These are phyloP conservation scores for Colletotrichum neosansevieriae DNA, from an alignment of 2,329 filamentous ascomycete species.

Conservation along the genomic window DNA sequence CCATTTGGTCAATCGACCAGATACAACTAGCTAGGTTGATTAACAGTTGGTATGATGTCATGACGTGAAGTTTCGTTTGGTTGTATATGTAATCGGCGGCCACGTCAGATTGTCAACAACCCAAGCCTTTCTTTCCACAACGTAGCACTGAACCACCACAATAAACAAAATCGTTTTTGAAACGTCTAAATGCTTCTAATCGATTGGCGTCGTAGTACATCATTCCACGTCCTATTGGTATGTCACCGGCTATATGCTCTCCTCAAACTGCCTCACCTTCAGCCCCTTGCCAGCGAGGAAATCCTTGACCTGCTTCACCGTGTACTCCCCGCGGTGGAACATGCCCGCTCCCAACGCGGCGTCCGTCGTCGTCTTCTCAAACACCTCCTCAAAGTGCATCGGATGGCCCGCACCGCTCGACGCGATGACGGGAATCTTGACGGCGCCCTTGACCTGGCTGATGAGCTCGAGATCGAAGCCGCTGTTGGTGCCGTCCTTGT, in stretches of 20 bases:
- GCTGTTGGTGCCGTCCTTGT: slow-evolving; percentile 93
- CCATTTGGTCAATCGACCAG: background rate
- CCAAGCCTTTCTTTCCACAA: slow-evolving; percentile 31
- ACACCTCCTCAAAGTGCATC: slow-evolving; percentile 90
- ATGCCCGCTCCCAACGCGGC: slow-evolving; percentile 96
- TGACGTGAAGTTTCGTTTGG: background rate
- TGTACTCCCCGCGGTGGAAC: slow-evolving; percentile 97
- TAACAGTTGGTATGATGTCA: background rate
- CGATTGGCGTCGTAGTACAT: no score
- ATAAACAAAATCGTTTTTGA: slow-evolving; percentile 9
- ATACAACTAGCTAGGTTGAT: background rate
- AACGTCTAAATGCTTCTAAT: background rate
- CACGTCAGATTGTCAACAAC: slow-evolving; percentile 22
- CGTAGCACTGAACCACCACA: slow-evolving; percentile 9
- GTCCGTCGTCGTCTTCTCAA: slow-evolving; percentile 86
- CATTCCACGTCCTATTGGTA: slow-evolving; percentile 14
- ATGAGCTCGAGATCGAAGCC: slow-evolving; percentile 97
- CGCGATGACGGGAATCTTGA: slow-evolving; percentile 94
- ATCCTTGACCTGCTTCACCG: slow-evolving; percentile 93
- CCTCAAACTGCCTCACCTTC: slow-evolving; percentile 83
- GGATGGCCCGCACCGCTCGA: slow-evolving; percentile 92
- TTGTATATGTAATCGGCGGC: slow-evolving; percentile 22
- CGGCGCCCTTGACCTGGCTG: slow-evolving; percentile 84
- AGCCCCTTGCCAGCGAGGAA: slow-evolving; percentile 78
- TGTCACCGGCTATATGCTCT: slow-evolving; percentile 50